Evolutionary conservation across 148 eudicot genomes (phyloP).

Genomic region (Rhododendron henanense): DNA sequence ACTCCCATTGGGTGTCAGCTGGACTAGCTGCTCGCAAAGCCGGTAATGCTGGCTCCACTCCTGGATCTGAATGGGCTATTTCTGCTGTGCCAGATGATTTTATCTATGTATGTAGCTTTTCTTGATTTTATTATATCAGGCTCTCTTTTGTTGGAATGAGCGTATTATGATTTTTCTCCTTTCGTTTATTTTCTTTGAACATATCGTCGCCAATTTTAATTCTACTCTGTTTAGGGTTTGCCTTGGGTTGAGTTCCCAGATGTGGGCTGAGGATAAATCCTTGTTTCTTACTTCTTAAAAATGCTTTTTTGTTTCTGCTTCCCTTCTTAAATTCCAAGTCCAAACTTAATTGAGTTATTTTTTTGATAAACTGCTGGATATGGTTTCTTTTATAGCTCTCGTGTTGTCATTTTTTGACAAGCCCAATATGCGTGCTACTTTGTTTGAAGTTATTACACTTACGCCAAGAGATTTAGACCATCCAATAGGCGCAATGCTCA

Average conservation of each 20-base stretch:
- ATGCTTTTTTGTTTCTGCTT: not conserved
- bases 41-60: constrained; percentile 41
- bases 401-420: not conserved
- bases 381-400: not conserved
- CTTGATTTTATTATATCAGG: not conserved
- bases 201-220: too few species aligned
- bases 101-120: constrained; percentile 49
- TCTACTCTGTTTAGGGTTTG: not conserved
- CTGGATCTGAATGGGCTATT: constrained; percentile 85
- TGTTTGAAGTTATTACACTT: not conserved
- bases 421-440: not conserved
- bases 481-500: not conserved
- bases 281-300: not conserved
- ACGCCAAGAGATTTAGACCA: not conserved
- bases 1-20: constrained; percentile 80
- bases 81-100: constrained; percentile 79
- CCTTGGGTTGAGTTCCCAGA: not conserved
- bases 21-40: constrained; percentile 73
- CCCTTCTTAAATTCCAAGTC: not conserved
- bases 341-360: not conserved
- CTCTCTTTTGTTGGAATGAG: not conserved
- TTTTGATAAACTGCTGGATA: not conserved
- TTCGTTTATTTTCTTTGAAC: not conserved
- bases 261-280: not conserved
- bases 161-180: not conserved